phyloP scores from a whole-genome alignment of 495 filamentous ascomycete genomes.

The Lepraria neglecta region DNA sequence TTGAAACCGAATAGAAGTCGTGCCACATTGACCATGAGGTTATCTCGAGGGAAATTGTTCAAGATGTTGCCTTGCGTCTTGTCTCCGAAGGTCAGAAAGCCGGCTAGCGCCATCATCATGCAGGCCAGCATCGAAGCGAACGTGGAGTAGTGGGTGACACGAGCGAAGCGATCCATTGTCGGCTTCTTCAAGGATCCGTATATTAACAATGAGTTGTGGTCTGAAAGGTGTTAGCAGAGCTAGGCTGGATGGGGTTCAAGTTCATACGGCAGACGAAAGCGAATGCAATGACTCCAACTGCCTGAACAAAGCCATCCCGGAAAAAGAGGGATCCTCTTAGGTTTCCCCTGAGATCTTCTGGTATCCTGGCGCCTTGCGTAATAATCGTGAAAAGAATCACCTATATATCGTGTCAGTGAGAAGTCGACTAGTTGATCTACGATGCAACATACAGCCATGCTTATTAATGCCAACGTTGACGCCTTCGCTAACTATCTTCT shows the following conservation, averaged over 20 bases:
- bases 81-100: constrained; percentile 89
- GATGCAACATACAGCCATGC: constrained; percentile 58
- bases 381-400: constrained; percentile 79
- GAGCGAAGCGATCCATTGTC: constrained; percentile 87
- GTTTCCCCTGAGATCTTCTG: constrained; percentile 60
- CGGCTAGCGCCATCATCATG: constrained; percentile 76
- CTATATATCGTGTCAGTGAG: background rate
- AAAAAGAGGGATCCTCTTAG: constrained; percentile 62
- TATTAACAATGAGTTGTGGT: constrained; percentile 95
- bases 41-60: constrained; percentile 90
- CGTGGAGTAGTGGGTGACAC: constrained; percentile 88
- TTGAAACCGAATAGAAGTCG: constrained; percentile 93
- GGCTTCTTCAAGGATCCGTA: constrained; percentile 93
- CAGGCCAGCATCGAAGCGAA: constrained; percentile 83
- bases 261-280: constrained; percentile 75
- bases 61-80: constrained; percentile 90
- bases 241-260: constrained; percentile 18
- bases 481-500: constrained; percentile 77
- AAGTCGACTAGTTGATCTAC: too few species aligned
- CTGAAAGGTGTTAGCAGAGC: constrained; percentile 32
- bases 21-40: constrained; percentile 88
- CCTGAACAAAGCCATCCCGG: constrained; percentile 84
- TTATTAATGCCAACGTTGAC: constrained; percentile 80
- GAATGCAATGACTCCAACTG: constrained; percentile 95
- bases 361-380: constrained; percentile 70